A percentile compares a stretch with the other conserved stretches of the same genome.
Conservation (phyloP, 2,329 filamentous ascomycete genomes). For the Diaporthe vexans region DNA sequence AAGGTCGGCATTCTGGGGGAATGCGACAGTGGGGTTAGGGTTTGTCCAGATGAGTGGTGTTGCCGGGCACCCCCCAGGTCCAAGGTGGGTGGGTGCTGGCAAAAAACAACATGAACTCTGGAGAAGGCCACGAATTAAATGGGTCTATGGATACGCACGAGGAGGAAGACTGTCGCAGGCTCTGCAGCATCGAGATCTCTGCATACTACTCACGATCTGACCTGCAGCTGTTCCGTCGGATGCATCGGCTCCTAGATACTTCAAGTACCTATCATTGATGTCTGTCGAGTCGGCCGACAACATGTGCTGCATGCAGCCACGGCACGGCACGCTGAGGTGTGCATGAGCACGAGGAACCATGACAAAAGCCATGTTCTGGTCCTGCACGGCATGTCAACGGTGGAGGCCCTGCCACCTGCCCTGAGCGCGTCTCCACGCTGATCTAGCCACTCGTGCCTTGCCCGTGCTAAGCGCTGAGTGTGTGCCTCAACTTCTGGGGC, state of each 20-base stretch:
- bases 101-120: constrained; percentile 28
- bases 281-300: not conserved
- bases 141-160: constrained; percentile 28
- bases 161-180: constrained; percentile 16
- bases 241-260: not conserved
- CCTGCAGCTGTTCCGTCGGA: constrained; percentile 4
- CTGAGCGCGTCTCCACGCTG: constrained; percentile 22
- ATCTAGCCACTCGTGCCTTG: constrained; percentile 1
- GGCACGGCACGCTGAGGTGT: too few relatives aligned
- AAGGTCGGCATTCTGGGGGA: not conserved
- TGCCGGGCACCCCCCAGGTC: not conserved
- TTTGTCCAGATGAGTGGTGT: not conserved
- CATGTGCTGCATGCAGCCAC: too few relatives aligned
- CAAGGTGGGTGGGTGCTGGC: constrained; percentile 17
- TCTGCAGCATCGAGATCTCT: constrained; percentile 16
- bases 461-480: constrained; percentile 3
- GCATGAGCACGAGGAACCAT: too few relatives aligned
- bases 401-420: not conserved
- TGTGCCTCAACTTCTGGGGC: not conserved
- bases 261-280: too few relatives aligned
- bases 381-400: not conserved
- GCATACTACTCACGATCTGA: constrained; percentile 15
- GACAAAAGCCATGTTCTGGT: not conserved
- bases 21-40: constrained; percentile 17
- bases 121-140: constrained; percentile 28